Evolutionary conservation across 2,329 filamentous ascomycete species (phyloP), one percentile per base, ranked within the genome.

Genomic region (Cladosporium sphaerospermum): DNA sequence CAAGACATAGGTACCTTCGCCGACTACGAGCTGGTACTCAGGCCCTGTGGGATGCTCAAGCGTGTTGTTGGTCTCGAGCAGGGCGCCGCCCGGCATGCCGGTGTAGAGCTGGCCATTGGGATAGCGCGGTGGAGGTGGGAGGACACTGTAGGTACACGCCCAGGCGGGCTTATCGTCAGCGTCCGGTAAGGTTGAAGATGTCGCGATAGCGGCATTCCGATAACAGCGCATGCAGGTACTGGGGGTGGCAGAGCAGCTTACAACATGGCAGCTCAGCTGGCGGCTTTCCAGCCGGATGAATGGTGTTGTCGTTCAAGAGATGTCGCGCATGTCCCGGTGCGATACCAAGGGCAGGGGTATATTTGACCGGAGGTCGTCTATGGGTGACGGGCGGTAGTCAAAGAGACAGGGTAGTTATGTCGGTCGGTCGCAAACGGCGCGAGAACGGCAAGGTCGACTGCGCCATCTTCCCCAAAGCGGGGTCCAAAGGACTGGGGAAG

Each of bases 61-160:
- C 37, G 84, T 86, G 68, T 97, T 99, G 72, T 93, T 95, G 51
- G 92, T 96, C 78, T 99, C 93, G 65, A 96, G 86, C 70, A 95
- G 82, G 48, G 83, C 78, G 57, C 84, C 84, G 59, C 82, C 82
- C 52, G 85, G 79, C 59, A 65, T 61, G 50, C 82, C 82, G 62
- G 85, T 84, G 74, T 88, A 70, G 48, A 69, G 87, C 69, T 87
- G 87, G 59, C 85, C 83, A 60, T 83, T 81, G 53, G 88, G 86
- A 75, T 95, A 96, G 70, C 90, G 83, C 56, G 88, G 89, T 58
- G 90, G 91, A 56, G 91, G 89, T 63, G 82, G 83, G 56, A 96
- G 80, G 62, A 95, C 89, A 72, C 88, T 90, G 65, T 54, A 44
- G 5, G 8, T 4, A 41, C 23, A 31, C 34, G 45, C 45, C 45